These are phyloP conservation scores for Populus tremula DNA, from an alignment of 345 rosid species.

Conservation along the genomic window DNA sequence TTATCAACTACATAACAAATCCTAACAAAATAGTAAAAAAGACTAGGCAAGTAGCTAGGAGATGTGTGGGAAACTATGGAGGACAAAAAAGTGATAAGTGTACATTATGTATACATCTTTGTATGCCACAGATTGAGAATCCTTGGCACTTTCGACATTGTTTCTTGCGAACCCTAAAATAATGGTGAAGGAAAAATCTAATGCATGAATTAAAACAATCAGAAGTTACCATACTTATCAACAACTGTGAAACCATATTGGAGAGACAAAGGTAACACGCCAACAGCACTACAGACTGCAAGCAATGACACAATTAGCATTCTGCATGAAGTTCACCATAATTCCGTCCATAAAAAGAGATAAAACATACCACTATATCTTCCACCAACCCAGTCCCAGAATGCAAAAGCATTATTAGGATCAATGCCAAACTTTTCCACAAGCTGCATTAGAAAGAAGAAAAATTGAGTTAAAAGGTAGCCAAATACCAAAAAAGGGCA, in stretches of 20 bases:
- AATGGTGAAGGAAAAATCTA: background rate
- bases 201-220: background rate
- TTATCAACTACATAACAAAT: background rate
- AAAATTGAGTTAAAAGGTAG: background rate
- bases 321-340: slow-evolving; percentile 13
- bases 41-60: background rate
- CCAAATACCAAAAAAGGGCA: no score
- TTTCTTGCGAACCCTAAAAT: background rate
- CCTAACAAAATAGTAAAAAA: background rate
- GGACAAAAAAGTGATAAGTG: background rate
- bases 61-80: background rate
- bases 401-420: slow-evolving; percentile 93
- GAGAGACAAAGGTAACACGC: slow-evolving; percentile 85
- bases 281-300: slow-evolving; percentile 99
- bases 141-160: background rate
- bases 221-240: slow-evolving; percentile 73
- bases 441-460: slow-evolving; percentile 46
- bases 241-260: slow-evolving; percentile 87
- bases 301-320: slow-evolving; percentile 21
- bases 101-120: background rate
- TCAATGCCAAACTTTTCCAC: slow-evolving; percentile 97
- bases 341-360: slow-evolving; percentile 9
- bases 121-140: background rate
- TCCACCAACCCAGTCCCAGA: slow-evolving; percentile 99
- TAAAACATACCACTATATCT: slow-evolving; percentile 74